Conservation (phyloP, 192 early-diverging fungal genomes). For the Coemansia sp. region DNA sequence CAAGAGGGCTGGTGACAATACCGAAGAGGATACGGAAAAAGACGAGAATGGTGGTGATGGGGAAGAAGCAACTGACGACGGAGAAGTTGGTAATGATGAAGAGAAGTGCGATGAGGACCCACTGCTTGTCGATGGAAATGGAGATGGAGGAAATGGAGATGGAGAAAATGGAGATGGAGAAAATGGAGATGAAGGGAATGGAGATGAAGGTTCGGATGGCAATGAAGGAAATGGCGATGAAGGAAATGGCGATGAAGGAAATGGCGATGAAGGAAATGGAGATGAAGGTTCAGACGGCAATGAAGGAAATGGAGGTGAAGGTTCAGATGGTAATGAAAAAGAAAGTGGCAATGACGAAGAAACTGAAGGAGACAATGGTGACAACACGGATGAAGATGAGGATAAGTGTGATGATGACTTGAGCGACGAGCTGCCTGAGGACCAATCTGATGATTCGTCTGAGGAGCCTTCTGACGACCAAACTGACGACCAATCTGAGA, state of each 20-base stretch:
- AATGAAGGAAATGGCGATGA: neutral
- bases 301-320: too few relatives aligned
- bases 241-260: neutral
- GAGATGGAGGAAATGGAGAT: neutral
- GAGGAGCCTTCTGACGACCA: slow-evolving; percentile 5
- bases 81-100: neutral
- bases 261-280: neutral
- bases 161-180: too few relatives aligned
- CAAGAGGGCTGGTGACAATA: neutral
- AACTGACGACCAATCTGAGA: neutral
- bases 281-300: too few relatives aligned
- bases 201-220: neutral
- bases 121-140: neutral
- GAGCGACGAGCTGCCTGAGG: neutral
- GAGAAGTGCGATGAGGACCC: slow-evolving; percentile 11
- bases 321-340: too few relatives aligned
- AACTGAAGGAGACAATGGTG: neutral
- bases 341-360: neutral
- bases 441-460: neutral
- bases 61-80: neutral
- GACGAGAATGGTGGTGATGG: neutral
- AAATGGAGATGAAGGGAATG: too few relatives aligned
- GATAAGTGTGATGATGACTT: neutral
- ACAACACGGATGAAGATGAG: neutral
- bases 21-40: neutral